These are phyloP conservation scores for Letharia columbiana DNA, from an alignment of 495 filamentous ascomycete genomes.

Conservation along the genomic window DNA sequence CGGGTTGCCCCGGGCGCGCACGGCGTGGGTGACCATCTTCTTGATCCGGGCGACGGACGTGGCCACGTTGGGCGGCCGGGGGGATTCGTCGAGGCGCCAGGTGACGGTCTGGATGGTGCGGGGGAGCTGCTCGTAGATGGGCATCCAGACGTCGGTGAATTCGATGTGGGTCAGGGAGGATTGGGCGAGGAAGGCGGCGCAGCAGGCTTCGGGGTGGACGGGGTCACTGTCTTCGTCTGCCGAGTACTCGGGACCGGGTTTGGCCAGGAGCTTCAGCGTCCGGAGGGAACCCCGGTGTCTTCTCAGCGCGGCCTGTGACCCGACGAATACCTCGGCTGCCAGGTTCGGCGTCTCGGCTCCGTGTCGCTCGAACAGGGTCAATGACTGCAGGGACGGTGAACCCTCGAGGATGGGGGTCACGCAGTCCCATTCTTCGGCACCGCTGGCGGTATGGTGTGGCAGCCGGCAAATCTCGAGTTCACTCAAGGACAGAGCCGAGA, in stretches of 20 bases:
- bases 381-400: constrained; percentile 1
- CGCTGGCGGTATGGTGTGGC: constrained; percentile 13
- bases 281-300: constrained; percentile 15
- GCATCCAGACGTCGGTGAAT: constrained; percentile 10
- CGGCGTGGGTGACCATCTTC: constrained; percentile 10
- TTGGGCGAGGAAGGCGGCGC: constrained; percentile 10
- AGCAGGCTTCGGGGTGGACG: constrained; percentile 1
- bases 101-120: constrained; percentile 12
- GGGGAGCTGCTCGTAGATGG: constrained; percentile 18
- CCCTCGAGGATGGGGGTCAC: constrained; percentile 10
- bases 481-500: constrained; percentile 15
- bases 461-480: constrained; percentile 21
- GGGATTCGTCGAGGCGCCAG: constrained; percentile 12
- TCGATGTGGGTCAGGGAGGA: constrained; percentile 20
- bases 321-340: constrained; percentile 14
- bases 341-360: constrained; percentile 11
- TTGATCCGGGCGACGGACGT: constrained; percentile 11
- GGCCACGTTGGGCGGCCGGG: constrained; percentile 4
- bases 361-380: constrained; percentile 16
- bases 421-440: constrained; percentile 14
- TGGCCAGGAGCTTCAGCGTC: constrained; percentile 15
- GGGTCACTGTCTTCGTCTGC: constrained; percentile 2
- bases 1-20: background rate
- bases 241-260: constrained; percentile 2
- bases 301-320: constrained; percentile 10